Conservation (phyloP, 2,329 filamentous ascomycete species). For the Pseudogymnoascus sp. region DNA sequence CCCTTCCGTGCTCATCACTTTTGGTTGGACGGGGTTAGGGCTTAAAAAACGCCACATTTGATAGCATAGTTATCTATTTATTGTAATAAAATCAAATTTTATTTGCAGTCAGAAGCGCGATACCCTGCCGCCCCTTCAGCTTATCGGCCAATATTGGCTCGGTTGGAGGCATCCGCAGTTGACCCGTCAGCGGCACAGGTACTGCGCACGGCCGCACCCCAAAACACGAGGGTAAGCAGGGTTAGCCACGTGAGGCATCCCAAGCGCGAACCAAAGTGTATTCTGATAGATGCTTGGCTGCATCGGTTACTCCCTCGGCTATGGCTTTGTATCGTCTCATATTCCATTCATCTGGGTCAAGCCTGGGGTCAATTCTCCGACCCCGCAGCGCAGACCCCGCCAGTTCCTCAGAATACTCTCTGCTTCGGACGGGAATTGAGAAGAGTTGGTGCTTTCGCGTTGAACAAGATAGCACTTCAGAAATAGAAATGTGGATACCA, state of each 20-base stretch:
- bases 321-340: neutral
- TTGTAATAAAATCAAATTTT: neutral
- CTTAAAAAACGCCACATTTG: neutral
- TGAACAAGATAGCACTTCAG: neutral
- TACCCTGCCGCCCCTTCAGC: neutral
- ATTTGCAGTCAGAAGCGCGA: neutral
- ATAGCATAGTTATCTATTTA: neutral
- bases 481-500: too few species aligned
- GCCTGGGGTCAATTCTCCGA: neutral
- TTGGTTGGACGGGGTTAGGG: neutral
- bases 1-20: too few species aligned
- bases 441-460: neutral
- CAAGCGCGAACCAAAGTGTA: neutral
- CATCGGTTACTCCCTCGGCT: slow-evolving; percentile 4
- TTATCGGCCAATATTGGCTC: neutral
- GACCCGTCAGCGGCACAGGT: neutral
- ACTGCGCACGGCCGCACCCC: neutral
- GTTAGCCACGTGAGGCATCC: neutral
- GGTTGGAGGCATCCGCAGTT: neutral
- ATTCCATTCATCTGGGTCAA: neutral
- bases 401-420: neutral
- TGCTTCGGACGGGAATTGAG: neutral
- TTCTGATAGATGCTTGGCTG: neutral
- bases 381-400: neutral
- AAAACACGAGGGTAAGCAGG: neutral